Evolutionary conservation across 441 rosid genomes (phyloP), one percentile per base, ranked within the genome.

Genomic region (Breynia disticha): DNA sequence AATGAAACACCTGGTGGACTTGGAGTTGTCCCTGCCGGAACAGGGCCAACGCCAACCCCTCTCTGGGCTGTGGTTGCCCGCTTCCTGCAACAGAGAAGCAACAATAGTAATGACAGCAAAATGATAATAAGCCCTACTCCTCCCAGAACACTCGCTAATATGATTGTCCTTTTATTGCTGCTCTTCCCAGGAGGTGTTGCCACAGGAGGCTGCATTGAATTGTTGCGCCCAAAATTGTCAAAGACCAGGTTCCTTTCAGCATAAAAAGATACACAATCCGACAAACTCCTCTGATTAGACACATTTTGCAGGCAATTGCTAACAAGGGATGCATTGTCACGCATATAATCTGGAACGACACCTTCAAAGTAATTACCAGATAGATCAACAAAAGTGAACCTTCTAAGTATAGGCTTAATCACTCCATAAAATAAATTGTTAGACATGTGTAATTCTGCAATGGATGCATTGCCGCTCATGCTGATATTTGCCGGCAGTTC

Each of bases 321-420:
- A 5, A 17, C 61, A 57, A 90, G 76, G 55, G 82, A 72, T 39
- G 82, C 74, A 60, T 85, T 82, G 19, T 39, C 38, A 46, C 22
- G 57, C 53, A 71, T 60, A 45, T 72, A 77, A 32, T 67, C 76
- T 2, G 83, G 87, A 77, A 90, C 76, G 61, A 56, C 68, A 55
- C 99, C 99, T 62, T 87, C 73, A 48, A 94, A 82, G 66, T 80
- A 94, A 52, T 94, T 94, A 54, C 79, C 83, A 10, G 95, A 81
- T 67, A 94, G 73, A 63, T 90, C 76, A 41, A 70, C 51, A 0
- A 51, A 61, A 19, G 56, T 45, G 57, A 82, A 90, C 66, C 74
- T 75, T 64, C 63, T 60, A 11, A 86, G 72, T 19, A 76, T 38
- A 41, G 67, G 68, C 49, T 72, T 73, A 49, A 94, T 81, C 69